Evolutionary conservation across 2,329 filamentous ascomycete species (phyloP).

Genomic region (Penicillium corylophilum): DNA sequence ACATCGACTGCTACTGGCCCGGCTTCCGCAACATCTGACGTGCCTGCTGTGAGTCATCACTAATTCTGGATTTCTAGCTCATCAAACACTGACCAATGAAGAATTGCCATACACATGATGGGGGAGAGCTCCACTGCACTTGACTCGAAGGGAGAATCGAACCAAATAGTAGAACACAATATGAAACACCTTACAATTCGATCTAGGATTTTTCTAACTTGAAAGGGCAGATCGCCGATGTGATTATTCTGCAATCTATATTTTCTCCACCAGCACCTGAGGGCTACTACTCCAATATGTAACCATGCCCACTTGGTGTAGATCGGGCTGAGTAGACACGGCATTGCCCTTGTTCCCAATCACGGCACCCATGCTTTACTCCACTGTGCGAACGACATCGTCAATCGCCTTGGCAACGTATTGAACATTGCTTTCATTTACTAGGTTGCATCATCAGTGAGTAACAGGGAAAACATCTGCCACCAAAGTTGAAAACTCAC

Average conservation of each 20-base stretch:
- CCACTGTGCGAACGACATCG: slow-evolving; percentile 12
- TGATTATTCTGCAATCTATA: too few relatives aligned
- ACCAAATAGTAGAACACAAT: background rate
- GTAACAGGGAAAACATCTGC: background rate
- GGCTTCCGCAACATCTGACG: slow-evolving; percentile 17
- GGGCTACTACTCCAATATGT: too few relatives aligned
- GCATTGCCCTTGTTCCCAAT: too few relatives aligned
- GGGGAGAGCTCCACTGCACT: slow-evolving; percentile 42
- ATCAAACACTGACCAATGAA: slow-evolving; percentile 17
- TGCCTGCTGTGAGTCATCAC: slow-evolving; percentile 27
- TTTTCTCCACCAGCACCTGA: too few relatives aligned
- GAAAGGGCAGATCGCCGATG: too few relatives aligned
- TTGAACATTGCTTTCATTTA: slow-evolving; percentile 17
- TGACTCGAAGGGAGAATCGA: slow-evolving; percentile 9
- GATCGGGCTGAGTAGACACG: too few relatives aligned
- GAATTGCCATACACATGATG: slow-evolving; percentile 45
- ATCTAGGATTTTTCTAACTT: too few relatives aligned
- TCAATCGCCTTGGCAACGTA: slow-evolving; percentile 18
- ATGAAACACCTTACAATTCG: background rate
- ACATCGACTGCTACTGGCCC: slow-evolving; percentile 10
- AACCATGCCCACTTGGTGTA: too few relatives aligned
- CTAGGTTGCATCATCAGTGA: background rate
- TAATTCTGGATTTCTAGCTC: background rate
- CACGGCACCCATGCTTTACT: background rate
- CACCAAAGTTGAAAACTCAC: background rate